Evolutionary conservation across 495 filamentous ascomycete species (phyloP).

Genomic region (Staphylotrichum tortipilum): DNA sequence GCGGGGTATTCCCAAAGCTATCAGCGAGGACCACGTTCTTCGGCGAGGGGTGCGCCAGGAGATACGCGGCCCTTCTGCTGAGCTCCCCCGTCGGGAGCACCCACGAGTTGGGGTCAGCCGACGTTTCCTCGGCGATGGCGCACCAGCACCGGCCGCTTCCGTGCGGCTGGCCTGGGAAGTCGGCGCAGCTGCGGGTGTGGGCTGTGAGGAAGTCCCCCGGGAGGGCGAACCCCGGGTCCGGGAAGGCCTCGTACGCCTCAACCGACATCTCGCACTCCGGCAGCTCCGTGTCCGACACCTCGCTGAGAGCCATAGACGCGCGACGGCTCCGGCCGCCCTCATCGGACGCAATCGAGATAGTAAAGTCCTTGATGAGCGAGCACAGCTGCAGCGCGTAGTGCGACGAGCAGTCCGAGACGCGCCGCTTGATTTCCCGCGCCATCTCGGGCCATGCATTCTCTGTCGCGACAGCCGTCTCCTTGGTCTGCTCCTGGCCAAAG

Average conservation of each 20-base stretch:
- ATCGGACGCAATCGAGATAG: slow-evolving; percentile 16
- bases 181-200: slow-evolving; percentile 15
- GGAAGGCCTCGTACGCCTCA: slow-evolving; percentile 17
- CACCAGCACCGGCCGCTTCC: slow-evolving; percentile 33
- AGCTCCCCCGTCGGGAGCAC: slow-evolving; percentile 16
- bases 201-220: slow-evolving; percentile 36
- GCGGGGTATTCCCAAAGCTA: slow-evolving; percentile 35
- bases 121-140: slow-evolving; percentile 23
- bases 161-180: slow-evolving; percentile 27
- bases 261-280: background rate
- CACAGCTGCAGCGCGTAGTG: slow-evolving; percentile 21
- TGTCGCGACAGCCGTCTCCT: no score
- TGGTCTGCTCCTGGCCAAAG: background rate
- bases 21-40: slow-evolving; percentile 20
- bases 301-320: slow-evolving; percentile 2
- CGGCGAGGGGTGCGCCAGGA: slow-evolving; percentile 16
- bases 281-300: background rate
- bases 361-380: slow-evolving; percentile 17
- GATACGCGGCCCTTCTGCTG: slow-evolving; percentile 6
- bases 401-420: slow-evolving; percentile 23
- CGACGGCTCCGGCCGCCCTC: slow-evolving; percentile 2
- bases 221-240: slow-evolving; percentile 20
- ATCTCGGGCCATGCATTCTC: no score
- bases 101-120: slow-evolving; percentile 15
- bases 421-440: slow-evolving; percentile 15